Percentiles rank a stretch among this genome's conserved stretches.
Evolutionary conservation across 257 asterid species (phyloP).

Genomic region (Scutellaria barbata): DNA sequence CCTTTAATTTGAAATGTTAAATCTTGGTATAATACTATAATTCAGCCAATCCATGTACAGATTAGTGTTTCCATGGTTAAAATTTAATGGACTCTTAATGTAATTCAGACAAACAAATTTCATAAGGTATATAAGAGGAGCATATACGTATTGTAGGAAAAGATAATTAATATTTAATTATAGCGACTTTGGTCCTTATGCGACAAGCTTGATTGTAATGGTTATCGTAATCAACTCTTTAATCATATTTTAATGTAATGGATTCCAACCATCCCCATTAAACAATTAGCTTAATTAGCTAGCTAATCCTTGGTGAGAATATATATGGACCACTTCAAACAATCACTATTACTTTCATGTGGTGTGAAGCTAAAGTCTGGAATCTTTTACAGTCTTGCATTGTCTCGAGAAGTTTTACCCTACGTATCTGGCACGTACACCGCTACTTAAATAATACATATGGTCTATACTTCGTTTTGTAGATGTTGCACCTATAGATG

Average conservation of each 20-base stretch:
- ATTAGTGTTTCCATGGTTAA: no score
- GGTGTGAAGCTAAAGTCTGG: constrained; percentile 44
- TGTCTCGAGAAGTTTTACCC: constrained; percentile 40
- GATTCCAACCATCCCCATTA: constrained; percentile 41
- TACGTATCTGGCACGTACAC: not conserved
- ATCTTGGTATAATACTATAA: no score
- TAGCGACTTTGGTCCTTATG: constrained; percentile 42
- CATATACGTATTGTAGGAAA: no score
- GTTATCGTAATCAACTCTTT: constrained; percentile 47
- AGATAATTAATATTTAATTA: not conserved
- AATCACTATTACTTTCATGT: constrained; percentile 41
- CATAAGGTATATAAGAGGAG: no score
- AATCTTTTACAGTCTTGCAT: constrained; percentile 41
- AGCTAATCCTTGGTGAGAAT: constrained; percentile 41
- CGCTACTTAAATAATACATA: no score
- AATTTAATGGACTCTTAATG: no score
- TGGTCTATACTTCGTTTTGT: no score
- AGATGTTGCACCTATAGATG: no score
- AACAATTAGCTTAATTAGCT: constrained; percentile 28
- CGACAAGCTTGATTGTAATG: constrained; percentile 41
- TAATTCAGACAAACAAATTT: no score
- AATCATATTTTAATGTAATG: constrained; percentile 37
- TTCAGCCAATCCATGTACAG: no score
- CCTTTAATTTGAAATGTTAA: no score
- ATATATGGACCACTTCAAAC: constrained; percentile 49